Evolutionary conservation across 345 rosid species (phyloP).

Genomic region (Lepidium didymum): DNA sequence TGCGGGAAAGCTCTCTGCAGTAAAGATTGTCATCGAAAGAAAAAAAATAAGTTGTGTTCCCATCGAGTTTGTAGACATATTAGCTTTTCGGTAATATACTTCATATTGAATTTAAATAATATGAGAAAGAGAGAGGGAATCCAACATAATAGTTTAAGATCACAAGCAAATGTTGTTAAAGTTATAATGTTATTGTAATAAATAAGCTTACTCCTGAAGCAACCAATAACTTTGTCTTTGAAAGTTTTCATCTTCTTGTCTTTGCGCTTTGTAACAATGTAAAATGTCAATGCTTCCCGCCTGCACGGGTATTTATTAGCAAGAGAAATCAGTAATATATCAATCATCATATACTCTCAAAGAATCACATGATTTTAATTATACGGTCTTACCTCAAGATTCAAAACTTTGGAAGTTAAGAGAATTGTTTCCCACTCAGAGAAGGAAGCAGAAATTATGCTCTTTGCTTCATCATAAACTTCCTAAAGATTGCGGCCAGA

Average conservation of each 20-base stretch:
- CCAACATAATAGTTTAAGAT: not conserved
- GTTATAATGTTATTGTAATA: not conserved
- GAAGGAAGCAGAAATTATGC: constrained; percentile 61
- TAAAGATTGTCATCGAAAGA: not conserved
- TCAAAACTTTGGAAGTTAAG: constrained; percentile 62
- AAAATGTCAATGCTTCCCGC: constrained; percentile 88
- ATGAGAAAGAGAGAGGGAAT: not conserved
- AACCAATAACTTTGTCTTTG: constrained; percentile 97
- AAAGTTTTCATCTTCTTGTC: constrained; percentile 77
- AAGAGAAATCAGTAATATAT: not conserved
- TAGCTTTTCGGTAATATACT: not conserved
- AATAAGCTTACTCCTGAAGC: constrained; percentile 88
- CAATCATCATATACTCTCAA: not conserved
- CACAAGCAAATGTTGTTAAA: not conserved
- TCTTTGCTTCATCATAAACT: constrained; percentile 55
- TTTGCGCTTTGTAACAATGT: constrained; percentile 97
- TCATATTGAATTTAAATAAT: not conserved
- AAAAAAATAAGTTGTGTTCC: not conserved
- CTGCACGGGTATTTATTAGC: constrained; percentile 36
- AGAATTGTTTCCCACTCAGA: constrained; percentile 86
- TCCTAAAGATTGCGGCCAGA: constrained; percentile 37
- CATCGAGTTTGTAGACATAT: not conserved
- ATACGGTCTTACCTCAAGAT: constrained; percentile 32
- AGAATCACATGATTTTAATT: not conserved
- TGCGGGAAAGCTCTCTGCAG: constrained; percentile 73